These are phyloP conservation scores for Calonectria ilicicola DNA, from an alignment of 2,329 filamentous ascomycete species.

Conservation along the genomic window DNA sequence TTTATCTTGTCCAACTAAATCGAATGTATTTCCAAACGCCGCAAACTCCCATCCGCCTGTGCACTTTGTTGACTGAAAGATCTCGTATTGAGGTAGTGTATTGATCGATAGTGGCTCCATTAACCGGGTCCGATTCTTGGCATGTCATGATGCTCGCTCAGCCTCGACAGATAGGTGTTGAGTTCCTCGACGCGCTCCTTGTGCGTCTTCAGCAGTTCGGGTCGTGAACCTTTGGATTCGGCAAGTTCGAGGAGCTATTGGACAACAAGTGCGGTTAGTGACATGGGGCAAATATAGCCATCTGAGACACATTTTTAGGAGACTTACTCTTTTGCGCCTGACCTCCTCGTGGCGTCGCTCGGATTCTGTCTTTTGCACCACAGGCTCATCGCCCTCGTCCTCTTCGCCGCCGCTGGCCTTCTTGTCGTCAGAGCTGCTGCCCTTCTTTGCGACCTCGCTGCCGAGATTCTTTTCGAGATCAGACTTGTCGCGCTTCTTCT, in stretches of 20 bases:
- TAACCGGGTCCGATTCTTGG: slow-evolving; percentile 73
- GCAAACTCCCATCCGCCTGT: slow-evolving; percentile 34
- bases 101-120: background rate
- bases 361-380: slow-evolving; percentile 80
- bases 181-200: slow-evolving; percentile 96
- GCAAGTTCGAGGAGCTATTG: slow-evolving; percentile 82
- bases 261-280: slow-evolving; percentile 1
- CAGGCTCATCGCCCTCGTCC: slow-evolving; percentile 45
- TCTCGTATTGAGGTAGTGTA: background rate
- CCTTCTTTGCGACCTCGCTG: slow-evolving; percentile 43
- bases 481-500: slow-evolving; percentile 68
- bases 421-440: slow-evolving; percentile 30
- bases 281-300: background rate
- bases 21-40: slow-evolving; percentile 44
- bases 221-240: slow-evolving; percentile 65
- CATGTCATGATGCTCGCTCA: slow-evolving; percentile 99
- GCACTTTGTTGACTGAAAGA: background rate
- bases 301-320: background rate
- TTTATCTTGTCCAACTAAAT: background rate
- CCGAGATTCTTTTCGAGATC: slow-evolving; percentile 62
- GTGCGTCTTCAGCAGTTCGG: slow-evolving; percentile 93
- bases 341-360: slow-evolving; percentile 86
- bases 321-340: slow-evolving; percentile 80
- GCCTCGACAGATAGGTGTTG: slow-evolving; percentile 89
- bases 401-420: slow-evolving; percentile 37